Evolutionary conservation across 352 stramenopile genomes (phyloP).

Genomic region (Phytophthora agathidicida): DNA sequence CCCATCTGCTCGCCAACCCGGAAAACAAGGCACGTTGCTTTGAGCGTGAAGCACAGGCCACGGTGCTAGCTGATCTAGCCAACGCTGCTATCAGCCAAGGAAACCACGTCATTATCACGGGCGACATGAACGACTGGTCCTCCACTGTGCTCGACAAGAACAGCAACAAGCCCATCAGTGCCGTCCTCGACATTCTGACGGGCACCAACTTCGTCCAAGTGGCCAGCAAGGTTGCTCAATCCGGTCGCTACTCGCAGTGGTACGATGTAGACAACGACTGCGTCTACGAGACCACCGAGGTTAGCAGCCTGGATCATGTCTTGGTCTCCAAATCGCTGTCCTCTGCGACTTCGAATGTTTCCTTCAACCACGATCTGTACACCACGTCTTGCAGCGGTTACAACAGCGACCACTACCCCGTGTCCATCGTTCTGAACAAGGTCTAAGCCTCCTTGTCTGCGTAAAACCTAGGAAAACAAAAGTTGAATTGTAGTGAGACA

Average conservation of each 20-base stretch:
- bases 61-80: constrained; percentile 50
- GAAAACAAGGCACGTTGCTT: constrained; percentile 58
- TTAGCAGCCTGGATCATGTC: constrained; percentile 67
- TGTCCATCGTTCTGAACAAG: constrained; percentile 40
- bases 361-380: constrained; percentile 63
- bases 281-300: constrained; percentile 49
- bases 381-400: constrained; percentile 52
- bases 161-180: constrained; percentile 63
- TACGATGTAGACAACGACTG: constrained; percentile 71
- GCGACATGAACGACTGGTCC: constrained; percentile 77
- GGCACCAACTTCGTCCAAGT: constrained; percentile 53
- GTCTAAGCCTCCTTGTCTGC: no score
- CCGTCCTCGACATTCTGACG: constrained; percentile 53
- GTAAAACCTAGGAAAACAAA: no score
- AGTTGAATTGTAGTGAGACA: no score
- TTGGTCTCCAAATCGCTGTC: constrained; percentile 60
- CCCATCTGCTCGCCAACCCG: constrained; percentile 68
- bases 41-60: constrained; percentile 69
- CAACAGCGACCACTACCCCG: constrained; percentile 68
- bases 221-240: constrained; percentile 41
- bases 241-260: constrained; percentile 62
- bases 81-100: constrained; percentile 44
- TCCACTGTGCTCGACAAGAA: constrained; percentile 59
- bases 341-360: constrained; percentile 40
- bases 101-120: constrained; percentile 68